phyloP scores from a whole-genome alignment of 768 basidiomycete genomes.

The Termitomyces sp. region DNA sequence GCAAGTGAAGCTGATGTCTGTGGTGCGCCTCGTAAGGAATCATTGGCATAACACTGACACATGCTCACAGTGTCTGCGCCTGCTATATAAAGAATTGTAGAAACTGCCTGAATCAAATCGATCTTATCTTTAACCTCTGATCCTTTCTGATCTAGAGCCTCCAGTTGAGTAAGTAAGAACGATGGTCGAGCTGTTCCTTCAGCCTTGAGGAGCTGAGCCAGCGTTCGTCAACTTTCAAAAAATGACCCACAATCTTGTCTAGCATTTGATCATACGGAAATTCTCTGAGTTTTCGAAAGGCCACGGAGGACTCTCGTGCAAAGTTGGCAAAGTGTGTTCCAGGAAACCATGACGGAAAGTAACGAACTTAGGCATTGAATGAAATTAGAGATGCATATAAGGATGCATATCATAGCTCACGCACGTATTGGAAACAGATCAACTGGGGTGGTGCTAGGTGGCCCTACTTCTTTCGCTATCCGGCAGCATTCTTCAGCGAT shows the following conservation, averaged over 20 bases:
- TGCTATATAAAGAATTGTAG: conserved; percentile 7
- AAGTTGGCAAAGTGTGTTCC: conserved; percentile 14
- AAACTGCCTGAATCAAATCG: conserved; percentile 6
- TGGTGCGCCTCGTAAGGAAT: background rate
- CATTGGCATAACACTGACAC: background rate
- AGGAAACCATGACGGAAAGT: conserved; percentile 21
- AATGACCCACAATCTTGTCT: conserved; percentile 10
- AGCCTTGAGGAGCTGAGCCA: background rate
- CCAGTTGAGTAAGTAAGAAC: conserved; percentile 10
- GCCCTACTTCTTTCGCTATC: conserved; percentile 10
- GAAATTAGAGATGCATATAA: background rate
- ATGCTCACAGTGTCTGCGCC: conserved; percentile 13
- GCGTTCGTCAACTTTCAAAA: background rate
- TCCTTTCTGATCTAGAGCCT: conserved; percentile 3
- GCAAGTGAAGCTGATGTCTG: conserved; percentile 21
- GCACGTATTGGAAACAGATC: conserved; percentile 19
- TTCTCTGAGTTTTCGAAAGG: conserved; percentile 10
- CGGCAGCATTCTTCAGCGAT: conserved; percentile 13
- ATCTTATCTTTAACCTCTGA: background rate
- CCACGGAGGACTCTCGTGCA: conserved; percentile 7
- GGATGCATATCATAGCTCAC: conserved; percentile 4
- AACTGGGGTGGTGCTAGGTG: conserved; percentile 13
- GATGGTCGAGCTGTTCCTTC: conserved; percentile 12
- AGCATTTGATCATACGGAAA: conserved; percentile 14
- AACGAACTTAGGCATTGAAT: conserved; percentile 5